phyloP scores from a whole-genome alignment of 164 flowering plant genomes.

The Hamamelis virginiana region DNA sequence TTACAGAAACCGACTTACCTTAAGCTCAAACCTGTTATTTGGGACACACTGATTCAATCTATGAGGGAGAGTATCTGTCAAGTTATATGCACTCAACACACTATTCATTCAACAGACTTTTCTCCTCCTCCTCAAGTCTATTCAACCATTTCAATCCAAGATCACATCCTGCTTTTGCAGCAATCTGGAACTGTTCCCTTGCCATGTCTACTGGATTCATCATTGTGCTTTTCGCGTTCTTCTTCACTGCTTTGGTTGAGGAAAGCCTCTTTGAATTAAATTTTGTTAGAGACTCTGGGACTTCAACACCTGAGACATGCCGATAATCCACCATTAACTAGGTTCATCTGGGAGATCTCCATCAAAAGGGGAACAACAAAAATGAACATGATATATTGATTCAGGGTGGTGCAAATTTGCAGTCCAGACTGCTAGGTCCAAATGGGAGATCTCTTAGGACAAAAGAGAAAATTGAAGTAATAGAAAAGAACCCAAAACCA shows the following conservation, averaged over 20 bases:
- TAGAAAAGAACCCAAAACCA: no score
- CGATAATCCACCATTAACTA: background rate
- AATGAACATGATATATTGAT: background rate
- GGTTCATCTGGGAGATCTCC: background rate
- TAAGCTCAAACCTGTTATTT: background rate
- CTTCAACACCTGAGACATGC: constrained; percentile 53
- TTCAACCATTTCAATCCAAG: constrained; percentile 85
- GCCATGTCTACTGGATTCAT: constrained; percentile 58
- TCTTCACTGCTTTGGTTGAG: constrained; percentile 22
- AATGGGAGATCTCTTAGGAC: no score
- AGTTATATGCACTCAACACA: background rate
- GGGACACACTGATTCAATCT: background rate
- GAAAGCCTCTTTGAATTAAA: constrained; percentile 33
- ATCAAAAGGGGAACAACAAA: background rate
- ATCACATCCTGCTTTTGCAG: constrained; percentile 80
- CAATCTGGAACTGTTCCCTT: constrained; percentile 64
- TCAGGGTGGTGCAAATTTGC: background rate
- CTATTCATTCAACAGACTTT: constrained; percentile 22
- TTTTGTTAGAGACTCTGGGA: constrained; percentile 69
- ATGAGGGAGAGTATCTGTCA: background rate
- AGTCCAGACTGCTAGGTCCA: background rate
- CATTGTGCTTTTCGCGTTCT: constrained; percentile 14
- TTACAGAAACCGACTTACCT: background rate
- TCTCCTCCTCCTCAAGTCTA: constrained; percentile 67
- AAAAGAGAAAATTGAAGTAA: no score